These are phyloP conservation scores for Pichia sp. DNA, from an alignment of 1,139 yeast species.

Conservation along the genomic window DNA sequence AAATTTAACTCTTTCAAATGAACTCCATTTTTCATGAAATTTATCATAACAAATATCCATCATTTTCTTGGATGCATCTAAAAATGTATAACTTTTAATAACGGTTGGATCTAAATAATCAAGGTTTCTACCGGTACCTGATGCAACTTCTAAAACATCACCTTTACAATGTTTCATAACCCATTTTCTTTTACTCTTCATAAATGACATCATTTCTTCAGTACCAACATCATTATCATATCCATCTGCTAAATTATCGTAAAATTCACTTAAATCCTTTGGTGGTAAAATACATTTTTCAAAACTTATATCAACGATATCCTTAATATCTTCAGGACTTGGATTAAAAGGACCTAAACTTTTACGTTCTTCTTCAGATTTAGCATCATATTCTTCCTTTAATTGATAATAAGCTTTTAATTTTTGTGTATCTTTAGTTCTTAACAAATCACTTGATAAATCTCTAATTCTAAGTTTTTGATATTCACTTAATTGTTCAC, in stretches of 20 bases:
- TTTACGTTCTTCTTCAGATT: constrained; percentile 26
- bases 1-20: constrained; percentile 67
- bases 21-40: constrained; percentile 61
- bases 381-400: constrained; percentile 43
- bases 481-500: constrained; percentile 48
- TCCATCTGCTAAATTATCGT: constrained; percentile 68
- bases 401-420: constrained; percentile 42
- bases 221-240: constrained; percentile 80
- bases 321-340: constrained; percentile 36
- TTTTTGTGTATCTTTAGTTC: constrained; percentile 40
- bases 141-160: constrained; percentile 87
- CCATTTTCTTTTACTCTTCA: constrained; percentile 83
- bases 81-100: constrained; percentile 68
- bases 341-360: constrained; percentile 27
- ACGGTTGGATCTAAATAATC: constrained; percentile 59
- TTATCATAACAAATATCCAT: constrained; percentile 73
- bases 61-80: constrained; percentile 84
- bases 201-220: constrained; percentile 78
- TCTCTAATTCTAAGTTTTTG: constrained; percentile 58
- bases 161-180: constrained; percentile 74
- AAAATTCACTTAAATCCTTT: constrained; percentile 77
- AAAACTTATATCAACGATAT: constrained; percentile 30
- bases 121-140: constrained; percentile 94
- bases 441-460: constrained; percentile 36
- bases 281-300: constrained; percentile 47